These are phyloP conservation scores for Sporothrix curviconia DNA, from an alignment of 2,329 filamentous ascomycete species.

Conservation along the genomic window DNA sequence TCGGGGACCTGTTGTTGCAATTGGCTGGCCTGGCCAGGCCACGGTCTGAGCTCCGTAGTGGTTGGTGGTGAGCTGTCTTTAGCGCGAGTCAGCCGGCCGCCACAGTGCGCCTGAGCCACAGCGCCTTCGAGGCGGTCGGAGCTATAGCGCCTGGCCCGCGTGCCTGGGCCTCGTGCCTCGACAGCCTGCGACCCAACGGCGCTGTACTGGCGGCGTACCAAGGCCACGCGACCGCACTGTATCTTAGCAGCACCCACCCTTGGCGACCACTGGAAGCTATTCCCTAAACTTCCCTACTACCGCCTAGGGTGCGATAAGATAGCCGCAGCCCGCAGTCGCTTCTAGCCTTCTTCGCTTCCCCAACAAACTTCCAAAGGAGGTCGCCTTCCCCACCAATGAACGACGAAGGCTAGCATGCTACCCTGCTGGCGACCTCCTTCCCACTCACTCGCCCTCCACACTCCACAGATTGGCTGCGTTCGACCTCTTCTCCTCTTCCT, in stretches of 20 bases:
- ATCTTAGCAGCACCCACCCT: no score
- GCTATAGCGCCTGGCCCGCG: no score
- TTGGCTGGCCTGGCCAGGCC: no score
- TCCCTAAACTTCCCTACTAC: not conserved
- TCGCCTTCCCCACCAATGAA: conserved; percentile 7
- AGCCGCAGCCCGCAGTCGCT: not conserved
- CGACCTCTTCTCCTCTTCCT: not conserved
- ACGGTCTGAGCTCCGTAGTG: no score
- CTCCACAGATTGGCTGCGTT: no score
- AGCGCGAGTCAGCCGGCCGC: conserved; percentile 12
- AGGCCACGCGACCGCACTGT: not conserved
- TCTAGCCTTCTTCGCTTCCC: conserved; percentile 8
- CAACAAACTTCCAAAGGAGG: conserved; percentile 9
- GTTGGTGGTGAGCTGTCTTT: not conserved
- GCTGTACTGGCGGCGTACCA: not conserved
- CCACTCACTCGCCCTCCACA: no score
- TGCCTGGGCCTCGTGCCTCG: conserved; percentile 6
- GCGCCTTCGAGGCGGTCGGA: not conserved
- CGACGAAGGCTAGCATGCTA: no score
- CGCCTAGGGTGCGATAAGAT: conserved; percentile 9
- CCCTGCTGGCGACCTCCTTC: no score
- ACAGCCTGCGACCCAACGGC: not conserved
- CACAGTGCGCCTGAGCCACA: conserved; percentile 12
- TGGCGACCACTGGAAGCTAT: not conserved
- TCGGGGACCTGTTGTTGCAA: no score